Conservation (phyloP, 805 yeast species). For the Komagataella mondaviorum region DNA sequence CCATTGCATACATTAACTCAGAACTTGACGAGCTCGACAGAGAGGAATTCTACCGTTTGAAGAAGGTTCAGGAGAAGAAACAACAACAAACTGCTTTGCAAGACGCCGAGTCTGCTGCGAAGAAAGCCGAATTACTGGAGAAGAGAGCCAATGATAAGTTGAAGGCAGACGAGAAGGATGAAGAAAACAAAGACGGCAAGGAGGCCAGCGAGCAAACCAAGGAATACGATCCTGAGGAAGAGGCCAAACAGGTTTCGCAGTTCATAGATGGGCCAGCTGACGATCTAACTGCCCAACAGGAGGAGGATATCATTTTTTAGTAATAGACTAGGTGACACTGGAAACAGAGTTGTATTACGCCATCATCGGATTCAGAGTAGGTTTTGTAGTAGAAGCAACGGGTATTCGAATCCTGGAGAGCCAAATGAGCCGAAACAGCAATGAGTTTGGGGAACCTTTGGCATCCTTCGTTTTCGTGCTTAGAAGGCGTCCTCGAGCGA, state of each 20-base stretch:
- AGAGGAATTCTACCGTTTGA: slow-evolving; percentile 93
- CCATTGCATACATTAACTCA: slow-evolving; percentile 81
- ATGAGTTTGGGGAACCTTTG: background rate
- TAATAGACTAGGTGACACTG: background rate
- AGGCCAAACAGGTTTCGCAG: slow-evolving; percentile 4
- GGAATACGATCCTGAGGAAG: slow-evolving; percentile 4
- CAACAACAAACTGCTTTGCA: slow-evolving; percentile 61
- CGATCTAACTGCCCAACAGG: slow-evolving; percentile 18
- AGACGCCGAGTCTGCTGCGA: slow-evolving; percentile 36
- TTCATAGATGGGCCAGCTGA: slow-evolving; percentile 4
- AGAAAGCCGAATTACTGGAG: slow-evolving; percentile 10
- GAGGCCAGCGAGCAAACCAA: slow-evolving; percentile 18
- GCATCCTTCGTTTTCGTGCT: background rate
- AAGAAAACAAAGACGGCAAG: slow-evolving; percentile 15
- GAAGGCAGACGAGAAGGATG: slow-evolving; percentile 12
- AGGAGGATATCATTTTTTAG: slow-evolving; percentile 24
- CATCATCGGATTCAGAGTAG: background rate
- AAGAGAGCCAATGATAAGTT: slow-evolving; percentile 6
- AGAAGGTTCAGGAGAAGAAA: slow-evolving; percentile 87
- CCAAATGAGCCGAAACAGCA: background rate
- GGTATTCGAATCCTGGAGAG: background rate
- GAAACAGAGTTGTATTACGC: background rate
- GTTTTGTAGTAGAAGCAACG: background rate
- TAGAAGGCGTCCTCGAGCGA: background rate
- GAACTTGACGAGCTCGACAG: slow-evolving; percentile 96